phyloP scores from a whole-genome alignment of 2,329 filamentous ascomycete genomes.

The Xenosphaeropsis pyriputrescens region DNA sequence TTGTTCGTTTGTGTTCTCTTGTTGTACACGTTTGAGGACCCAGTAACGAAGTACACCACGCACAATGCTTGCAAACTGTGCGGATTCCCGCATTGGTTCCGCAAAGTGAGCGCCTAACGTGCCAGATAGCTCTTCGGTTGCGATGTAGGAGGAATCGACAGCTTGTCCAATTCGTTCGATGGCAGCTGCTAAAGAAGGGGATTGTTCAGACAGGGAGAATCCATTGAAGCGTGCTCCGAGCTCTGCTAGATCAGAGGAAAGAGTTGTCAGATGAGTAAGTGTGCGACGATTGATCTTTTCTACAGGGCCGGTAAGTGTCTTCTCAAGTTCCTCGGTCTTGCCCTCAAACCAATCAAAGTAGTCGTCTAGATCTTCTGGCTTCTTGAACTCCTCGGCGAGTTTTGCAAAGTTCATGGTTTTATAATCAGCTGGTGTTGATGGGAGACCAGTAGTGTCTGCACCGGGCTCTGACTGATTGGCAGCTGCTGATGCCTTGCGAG shows the following conservation, averaged over 20 bases:
- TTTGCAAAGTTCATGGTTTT: conserved; percentile 41
- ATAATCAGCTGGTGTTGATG: conserved; percentile 54
- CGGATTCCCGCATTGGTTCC: conserved; percentile 94
- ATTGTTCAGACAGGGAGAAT: conserved; percentile 88
- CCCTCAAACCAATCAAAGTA: conserved; percentile 92
- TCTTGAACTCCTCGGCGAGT: neutral
- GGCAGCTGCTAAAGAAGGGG: conserved; percentile 73
- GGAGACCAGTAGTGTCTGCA: conserved; percentile 33
- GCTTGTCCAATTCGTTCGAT: conserved; percentile 93
- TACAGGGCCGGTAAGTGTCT: conserved; percentile 79
- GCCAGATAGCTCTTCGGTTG: conserved; percentile 78
- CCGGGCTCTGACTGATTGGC: conserved; percentile 25
- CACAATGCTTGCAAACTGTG: conserved; percentile 92
- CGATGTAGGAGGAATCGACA: conserved; percentile 89
- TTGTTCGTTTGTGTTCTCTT: conserved; percentile 94
- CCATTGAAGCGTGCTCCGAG: conserved; percentile 93
- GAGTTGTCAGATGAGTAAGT: conserved; percentile 66
- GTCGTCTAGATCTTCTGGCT: conserved; percentile 79
- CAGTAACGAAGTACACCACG: conserved; percentile 78
- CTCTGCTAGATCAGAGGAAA: conserved; percentile 82
- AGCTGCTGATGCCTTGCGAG: no score
- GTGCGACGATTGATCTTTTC: conserved; percentile 92
- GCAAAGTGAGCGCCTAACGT: conserved; percentile 88
- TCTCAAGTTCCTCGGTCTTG: conserved; percentile 82
- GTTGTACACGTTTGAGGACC: conserved; percentile 86